Evolutionary conservation across 495 filamentous ascomycete genomes (phyloP), one percentile per base, ranked within the genome.

Genomic region (Baudoinia panamericana): DNA sequence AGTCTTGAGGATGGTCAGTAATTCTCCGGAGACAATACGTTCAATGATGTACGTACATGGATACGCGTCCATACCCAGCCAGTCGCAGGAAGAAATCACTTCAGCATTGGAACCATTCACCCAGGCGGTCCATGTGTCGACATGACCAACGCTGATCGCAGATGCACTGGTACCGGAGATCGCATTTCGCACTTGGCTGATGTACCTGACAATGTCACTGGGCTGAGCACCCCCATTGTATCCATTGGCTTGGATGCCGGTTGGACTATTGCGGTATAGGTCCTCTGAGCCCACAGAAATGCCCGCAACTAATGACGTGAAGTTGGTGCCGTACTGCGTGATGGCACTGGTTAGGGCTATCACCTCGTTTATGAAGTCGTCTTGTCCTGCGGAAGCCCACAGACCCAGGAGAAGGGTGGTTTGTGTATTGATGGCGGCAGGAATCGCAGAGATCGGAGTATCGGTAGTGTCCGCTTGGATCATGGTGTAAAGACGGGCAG

Each of bases 211-310:
- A 32, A 88, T 58, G 11, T 58, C 64, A 26, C 67, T 63, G 8
- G 83, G 76, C 21, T 65, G 60, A 19, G 71, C 63, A 42, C 80
- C 79, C 41, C 8, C 36, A 17, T 39, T 39, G 36, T 65, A 45
- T 30, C 76, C 78, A 6, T 64, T 46, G 57, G 63, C 63, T 49
- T 59, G 36, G 43, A 63, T 63, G 31, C 71, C 73, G 3, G 57
- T 71, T 18, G 71, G 67, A 2, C 78, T 79, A 66, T 69, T 72
- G 43, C 86, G 78, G 73, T 95, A 93, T 4, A 93, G 68, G 60
- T 92, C 82, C 70, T 93, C 87, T 57, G 75, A 82, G 42, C 84
- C 87, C 39, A 94, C 83, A 3, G 86, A 87, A 65, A 93, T 87
- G 62, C 83, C 86, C 39, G 70, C 78, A 24, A 93, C 72, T 30